Percentiles rank a stretch among this genome's conserved stretches.
Evolutionary conservation across 768 basidiomycete genomes (phyloP).

Genomic region (Cystobasidiopsis lactophilus): DNA sequence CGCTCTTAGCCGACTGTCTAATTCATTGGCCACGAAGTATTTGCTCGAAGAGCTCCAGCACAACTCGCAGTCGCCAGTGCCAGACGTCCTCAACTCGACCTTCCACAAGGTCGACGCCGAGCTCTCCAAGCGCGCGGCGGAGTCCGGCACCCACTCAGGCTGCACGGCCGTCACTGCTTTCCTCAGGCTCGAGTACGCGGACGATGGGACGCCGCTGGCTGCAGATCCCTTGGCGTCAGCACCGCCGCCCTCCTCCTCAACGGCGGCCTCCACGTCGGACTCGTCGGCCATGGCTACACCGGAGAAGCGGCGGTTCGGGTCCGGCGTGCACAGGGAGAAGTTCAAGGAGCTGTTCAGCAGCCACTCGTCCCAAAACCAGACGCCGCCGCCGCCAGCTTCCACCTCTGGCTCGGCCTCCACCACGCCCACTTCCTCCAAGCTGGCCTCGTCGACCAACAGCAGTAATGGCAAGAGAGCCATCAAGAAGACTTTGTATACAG

Average conservation of each 20-base stretch:
- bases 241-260: neutral
- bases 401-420: neutral
- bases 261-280: neutral
- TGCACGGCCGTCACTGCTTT: conserved; percentile 95
- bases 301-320: conserved; percentile 5
- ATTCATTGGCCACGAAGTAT: conserved; percentile 26
- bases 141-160: conserved; percentile 65
- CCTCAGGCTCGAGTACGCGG: conserved; percentile 62
- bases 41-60: conserved; percentile 45
- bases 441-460: neutral
- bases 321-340: conserved; percentile 6
- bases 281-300: neutral
- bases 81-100: conserved; percentile 74
- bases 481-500: conserved; percentile 48
- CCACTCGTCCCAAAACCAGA: too few species aligned
- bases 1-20: neutral
- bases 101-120: conserved; percentile 77
- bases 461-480: neutral
- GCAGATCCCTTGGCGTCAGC: neutral
- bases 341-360: conserved; percentile 1
- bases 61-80: conserved; percentile 38
- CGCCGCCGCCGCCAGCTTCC: too few species aligned
- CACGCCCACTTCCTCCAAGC: neutral
- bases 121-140: conserved; percentile 62
- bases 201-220: conserved; percentile 29